Percentiles rank a stretch among this genome's conserved stretches.
These are phyloP conservation scores for Solanum dulcamara DNA, from an alignment of 257 asterid species.

Conservation along the genomic window DNA sequence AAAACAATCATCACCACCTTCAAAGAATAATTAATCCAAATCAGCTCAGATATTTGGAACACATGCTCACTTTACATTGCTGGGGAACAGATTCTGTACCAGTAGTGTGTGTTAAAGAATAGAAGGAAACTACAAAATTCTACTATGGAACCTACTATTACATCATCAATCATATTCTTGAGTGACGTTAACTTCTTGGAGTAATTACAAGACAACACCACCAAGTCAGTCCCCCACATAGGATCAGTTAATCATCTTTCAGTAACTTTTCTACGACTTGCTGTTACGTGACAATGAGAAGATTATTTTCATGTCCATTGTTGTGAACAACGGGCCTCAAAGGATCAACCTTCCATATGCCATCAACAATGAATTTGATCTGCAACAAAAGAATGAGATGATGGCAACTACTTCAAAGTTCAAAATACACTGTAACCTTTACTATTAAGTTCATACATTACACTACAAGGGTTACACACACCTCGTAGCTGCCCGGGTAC, in stretches of 20 bases:
- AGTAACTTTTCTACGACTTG: not conserved
- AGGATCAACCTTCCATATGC: slow-evolving; percentile 75
- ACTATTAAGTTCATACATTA: not conserved
- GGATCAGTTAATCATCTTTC: not conserved
- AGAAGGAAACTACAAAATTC: not conserved
- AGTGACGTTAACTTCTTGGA: not conserved
- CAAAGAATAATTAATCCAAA: not conserved
- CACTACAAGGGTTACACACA: not conserved
- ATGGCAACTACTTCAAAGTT: not conserved
- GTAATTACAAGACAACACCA: not conserved
- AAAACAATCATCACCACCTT: not conserved
- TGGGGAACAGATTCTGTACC: not conserved
- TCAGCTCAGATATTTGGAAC: not conserved
- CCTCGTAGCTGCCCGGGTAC: slow-evolving; percentile 96
- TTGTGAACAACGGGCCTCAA: slow-evolving; percentile 48
- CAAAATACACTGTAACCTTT: not conserved
- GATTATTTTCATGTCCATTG: slow-evolving; percentile 64
- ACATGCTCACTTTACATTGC: not conserved
- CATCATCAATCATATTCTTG: not conserved
- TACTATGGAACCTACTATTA: not conserved
- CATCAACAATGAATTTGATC: slow-evolving; percentile 92
- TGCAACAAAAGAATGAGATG: slow-evolving; percentile 16
- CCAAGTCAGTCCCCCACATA: too few relatives aligned
- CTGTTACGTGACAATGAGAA: slow-evolving; percentile 37
- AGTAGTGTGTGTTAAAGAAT: not conserved